phyloP scores from a whole-genome alignment of 2,329 filamentous ascomycete species.

The Coniochaeta sp. region DNA sequence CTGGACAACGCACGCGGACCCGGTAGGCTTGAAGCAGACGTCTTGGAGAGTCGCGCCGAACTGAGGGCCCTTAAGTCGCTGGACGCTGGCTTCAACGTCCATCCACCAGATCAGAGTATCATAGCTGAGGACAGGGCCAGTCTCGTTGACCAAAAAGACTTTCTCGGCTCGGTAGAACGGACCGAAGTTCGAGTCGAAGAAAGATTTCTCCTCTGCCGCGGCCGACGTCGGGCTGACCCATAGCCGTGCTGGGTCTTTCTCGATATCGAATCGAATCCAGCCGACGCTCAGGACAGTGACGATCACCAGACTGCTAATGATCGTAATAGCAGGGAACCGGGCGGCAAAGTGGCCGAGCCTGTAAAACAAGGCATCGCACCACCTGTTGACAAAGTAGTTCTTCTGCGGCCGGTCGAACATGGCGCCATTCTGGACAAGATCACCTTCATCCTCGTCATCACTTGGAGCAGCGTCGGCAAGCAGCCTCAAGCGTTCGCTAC shows the following conservation, averaged over 20 bases:
- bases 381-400: slow-evolving; percentile 76
- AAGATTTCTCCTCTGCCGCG: slow-evolving; percentile 86
- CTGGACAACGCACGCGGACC: slow-evolving; percentile 84
- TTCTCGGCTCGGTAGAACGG: slow-evolving; percentile 95
- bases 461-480: slow-evolving; percentile 77
- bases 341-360: slow-evolving; percentile 74
- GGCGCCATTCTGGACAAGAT: slow-evolving; percentile 67
- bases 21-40: slow-evolving; percentile 90
- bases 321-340: slow-evolving; percentile 77
- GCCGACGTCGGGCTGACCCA: slow-evolving; percentile 96
- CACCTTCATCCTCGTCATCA: slow-evolving; percentile 91
- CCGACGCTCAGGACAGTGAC: slow-evolving; percentile 77
- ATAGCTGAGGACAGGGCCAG: slow-evolving; percentile 75
- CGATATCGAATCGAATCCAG: slow-evolving; percentile 83
- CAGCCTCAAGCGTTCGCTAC: slow-evolving; percentile 75
- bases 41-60: slow-evolving; percentile 67
- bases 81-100: slow-evolving; percentile 73
- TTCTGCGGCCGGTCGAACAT: slow-evolving; percentile 72
- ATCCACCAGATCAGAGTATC: slow-evolving; percentile 93
- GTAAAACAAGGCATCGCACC: slow-evolving; percentile 74
- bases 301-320: slow-evolving; percentile 64
- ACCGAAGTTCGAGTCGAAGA: slow-evolving; percentile 89
- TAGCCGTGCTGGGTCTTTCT: slow-evolving; percentile 80
- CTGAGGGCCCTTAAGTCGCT: slow-evolving; percentile 60
- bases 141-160: slow-evolving; percentile 88